These are phyloP conservation scores for Fusarium euwallaceae DNA, from an alignment of 2,329 filamentous ascomycete species.

Conservation along the genomic window DNA sequence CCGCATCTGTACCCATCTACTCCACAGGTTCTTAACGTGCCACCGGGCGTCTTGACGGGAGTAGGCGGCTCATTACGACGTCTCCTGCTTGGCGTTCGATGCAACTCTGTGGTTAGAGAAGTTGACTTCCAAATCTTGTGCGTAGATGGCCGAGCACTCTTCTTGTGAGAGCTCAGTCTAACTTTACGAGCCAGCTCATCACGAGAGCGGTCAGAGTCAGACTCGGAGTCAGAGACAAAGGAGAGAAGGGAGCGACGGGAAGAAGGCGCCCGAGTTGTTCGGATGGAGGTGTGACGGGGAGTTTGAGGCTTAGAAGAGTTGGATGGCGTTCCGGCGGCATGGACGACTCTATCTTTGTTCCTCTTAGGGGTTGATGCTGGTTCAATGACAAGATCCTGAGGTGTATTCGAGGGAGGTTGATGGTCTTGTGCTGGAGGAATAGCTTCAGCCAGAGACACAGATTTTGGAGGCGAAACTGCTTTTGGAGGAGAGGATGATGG, in stretches of 20 bases:
- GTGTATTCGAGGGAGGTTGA: neutral
- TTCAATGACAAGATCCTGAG: neutral
- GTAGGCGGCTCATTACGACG: slow-evolving; percentile 36
- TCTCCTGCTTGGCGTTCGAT: slow-evolving; percentile 46
- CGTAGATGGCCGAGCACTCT: slow-evolving; percentile 28
- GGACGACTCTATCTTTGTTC: neutral
- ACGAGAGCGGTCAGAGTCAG: slow-evolving; percentile 56
- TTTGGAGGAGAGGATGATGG: neutral
- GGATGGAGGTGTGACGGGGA: slow-evolving; percentile 42
- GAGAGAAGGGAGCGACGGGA: slow-evolving; percentile 57
- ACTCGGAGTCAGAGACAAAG: slow-evolving; percentile 58
- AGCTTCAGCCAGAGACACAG: neutral
- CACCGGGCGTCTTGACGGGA: slow-evolving; percentile 62
- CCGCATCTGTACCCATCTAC: slow-evolving; percentile 68
- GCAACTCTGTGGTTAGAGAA: slow-evolving; percentile 47
- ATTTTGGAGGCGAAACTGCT: neutral
- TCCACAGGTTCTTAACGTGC: slow-evolving; percentile 65
- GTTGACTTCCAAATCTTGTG: slow-evolving; percentile 48
- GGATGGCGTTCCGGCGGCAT: slow-evolving; percentile 21
- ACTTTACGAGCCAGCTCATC: slow-evolving; percentile 47
- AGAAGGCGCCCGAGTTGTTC: slow-evolving; percentile 46
- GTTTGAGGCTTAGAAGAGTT: slow-evolving; percentile 46
- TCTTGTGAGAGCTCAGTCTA: slow-evolving; percentile 31
- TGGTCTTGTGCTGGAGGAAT: neutral
- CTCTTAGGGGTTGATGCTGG: slow-evolving; percentile 18